Evolutionary conservation across 2,329 filamentous ascomycete genomes (phyloP).

Genomic region (Cordyceps cateniannulata): DNA sequence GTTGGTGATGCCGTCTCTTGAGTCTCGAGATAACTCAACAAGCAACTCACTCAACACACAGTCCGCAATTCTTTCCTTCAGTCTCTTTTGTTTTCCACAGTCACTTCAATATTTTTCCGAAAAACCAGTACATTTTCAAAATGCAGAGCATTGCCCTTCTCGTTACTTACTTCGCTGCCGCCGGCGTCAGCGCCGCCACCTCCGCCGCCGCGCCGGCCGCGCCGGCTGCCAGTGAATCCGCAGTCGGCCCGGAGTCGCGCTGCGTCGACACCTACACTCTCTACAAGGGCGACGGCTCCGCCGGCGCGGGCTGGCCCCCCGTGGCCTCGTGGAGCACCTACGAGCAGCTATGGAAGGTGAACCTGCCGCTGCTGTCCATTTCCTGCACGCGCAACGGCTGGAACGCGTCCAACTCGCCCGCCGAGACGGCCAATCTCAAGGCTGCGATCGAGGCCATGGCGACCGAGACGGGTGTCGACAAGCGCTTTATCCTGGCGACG

Average conservation of each 20-base stretch:
- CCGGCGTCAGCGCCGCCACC: neutral
- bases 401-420: neutral
- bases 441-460: neutral
- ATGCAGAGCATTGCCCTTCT: neutral
- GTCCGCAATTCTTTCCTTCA: too few relatives aligned
- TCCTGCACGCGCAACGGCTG: conserved; percentile 9
- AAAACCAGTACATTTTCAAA: neutral
- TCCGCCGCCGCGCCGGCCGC: too few relatives aligned
- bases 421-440: neutral
- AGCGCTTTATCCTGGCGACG: conserved; percentile 22
- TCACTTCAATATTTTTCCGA: neutral
- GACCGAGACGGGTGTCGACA: neutral
- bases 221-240: neutral
- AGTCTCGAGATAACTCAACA: neutral
- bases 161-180: neutral
- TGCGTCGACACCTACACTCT: conserved; percentile 15
- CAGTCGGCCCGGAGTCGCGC: neutral
- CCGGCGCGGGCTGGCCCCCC: conserved; percentile 17
- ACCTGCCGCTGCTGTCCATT: conserved; percentile 12
- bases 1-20: neutral
- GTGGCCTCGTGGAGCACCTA: conserved; percentile 14
- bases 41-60: neutral
- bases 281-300: conserved; percentile 18
- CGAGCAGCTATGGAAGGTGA: conserved; percentile 15
- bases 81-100: neutral